Evolutionary conservation across 768 basidiomycete genomes (phyloP), one percentile per base, ranked within the genome.

Genomic region (Phanerochaete sordida): DNA sequence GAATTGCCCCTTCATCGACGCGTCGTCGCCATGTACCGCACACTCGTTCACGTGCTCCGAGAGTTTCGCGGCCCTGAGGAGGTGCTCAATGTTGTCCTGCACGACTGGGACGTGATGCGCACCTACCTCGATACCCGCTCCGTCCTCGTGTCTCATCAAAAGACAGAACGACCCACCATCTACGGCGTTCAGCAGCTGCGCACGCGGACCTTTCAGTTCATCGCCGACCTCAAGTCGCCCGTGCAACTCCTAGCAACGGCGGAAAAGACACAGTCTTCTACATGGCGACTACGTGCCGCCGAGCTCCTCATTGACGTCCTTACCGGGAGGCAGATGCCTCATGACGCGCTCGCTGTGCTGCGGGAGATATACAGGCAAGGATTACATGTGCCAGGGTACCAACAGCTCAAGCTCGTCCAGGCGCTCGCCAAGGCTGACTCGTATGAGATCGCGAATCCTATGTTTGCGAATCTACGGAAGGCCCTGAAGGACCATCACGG

Each of bases 291-390:
- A 49, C 60, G 59, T 23, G 66, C 77, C 15, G 78, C 77, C 11
- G 66, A 75, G 49, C 65, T 83, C 52, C 71, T 85, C 39, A 70
- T 84, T 31, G 71, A 77, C 52, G 70, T 73, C 0, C 74, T 79
- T 39, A 76, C 76, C 50, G 43, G 67, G 33, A 61, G 67, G 23
- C 63, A 69, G 3, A 56, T 74, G 19, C 68, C 74, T 28, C 65
- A 73, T 15, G 75, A 77, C 39, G 81, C 78, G 0, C 67, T 74
- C 27, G 72, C 74, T 0, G 69, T 84, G n/a, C 64, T 77, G 15
- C 63, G 75, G 23, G 73, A 76, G 57, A 73, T 85, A 76, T 64
- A 71, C 51, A 63, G 61, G 31, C 78, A 78, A 46, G 54, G 64
- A 7, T 51, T 84, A 15, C 49, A 63, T 16, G 59, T 79, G 8